phyloP scores from a whole-genome alignment of 2,329 filamentous ascomycete species.

The Arthroderma sp. region DNA sequence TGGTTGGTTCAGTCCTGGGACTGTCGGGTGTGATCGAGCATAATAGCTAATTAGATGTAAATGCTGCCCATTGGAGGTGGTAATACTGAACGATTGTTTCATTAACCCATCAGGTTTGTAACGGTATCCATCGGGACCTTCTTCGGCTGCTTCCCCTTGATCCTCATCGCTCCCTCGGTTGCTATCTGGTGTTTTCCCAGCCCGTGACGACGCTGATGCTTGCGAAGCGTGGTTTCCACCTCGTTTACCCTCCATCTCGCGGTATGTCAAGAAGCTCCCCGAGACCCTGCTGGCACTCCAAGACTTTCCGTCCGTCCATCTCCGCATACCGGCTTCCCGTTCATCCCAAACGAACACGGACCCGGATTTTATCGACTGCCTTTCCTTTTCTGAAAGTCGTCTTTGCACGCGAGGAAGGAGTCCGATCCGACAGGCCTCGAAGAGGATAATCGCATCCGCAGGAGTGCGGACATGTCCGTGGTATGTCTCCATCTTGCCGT shows the following conservation, averaged over 20 bases:
- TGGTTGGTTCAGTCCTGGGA: slow-evolving; percentile 64
- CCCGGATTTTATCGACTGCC: slow-evolving; percentile 87
- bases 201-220: slow-evolving; percentile 36
- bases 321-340: slow-evolving; percentile 89
- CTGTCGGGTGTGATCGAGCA: slow-evolving; percentile 61
- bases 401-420: slow-evolving; percentile 83
- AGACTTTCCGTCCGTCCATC: slow-evolving; percentile 98
- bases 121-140: slow-evolving; percentile 71
- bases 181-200: slow-evolving; percentile 71
- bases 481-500: slow-evolving; percentile 73
- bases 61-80: slow-evolving; percentile 76
- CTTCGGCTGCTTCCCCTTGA: slow-evolving; percentile 55
- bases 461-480: slow-evolving; percentile 91
- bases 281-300: slow-evolving; percentile 98
- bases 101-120: slow-evolving; percentile 95
- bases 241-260: slow-evolving; percentile 97
- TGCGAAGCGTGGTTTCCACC: slow-evolving; percentile 59
- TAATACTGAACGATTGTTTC: slow-evolving; percentile 99
- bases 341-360: slow-evolving; percentile 99
- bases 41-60: slow-evolving; percentile 97
- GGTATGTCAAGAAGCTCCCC: slow-evolving; percentile 91
- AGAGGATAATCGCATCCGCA: slow-evolving; percentile 92
- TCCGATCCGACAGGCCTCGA: slow-evolving; percentile 86
- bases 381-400: slow-evolving; percentile 87
- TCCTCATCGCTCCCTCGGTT: slow-evolving; percentile 71